A percentile compares a stretch with the other conserved stretches of the same genome.
Evolutionary conservation across 495 filamentous ascomycete genomes (phyloP).

Genomic region (Hypomontagnella submonticulosa): DNA sequence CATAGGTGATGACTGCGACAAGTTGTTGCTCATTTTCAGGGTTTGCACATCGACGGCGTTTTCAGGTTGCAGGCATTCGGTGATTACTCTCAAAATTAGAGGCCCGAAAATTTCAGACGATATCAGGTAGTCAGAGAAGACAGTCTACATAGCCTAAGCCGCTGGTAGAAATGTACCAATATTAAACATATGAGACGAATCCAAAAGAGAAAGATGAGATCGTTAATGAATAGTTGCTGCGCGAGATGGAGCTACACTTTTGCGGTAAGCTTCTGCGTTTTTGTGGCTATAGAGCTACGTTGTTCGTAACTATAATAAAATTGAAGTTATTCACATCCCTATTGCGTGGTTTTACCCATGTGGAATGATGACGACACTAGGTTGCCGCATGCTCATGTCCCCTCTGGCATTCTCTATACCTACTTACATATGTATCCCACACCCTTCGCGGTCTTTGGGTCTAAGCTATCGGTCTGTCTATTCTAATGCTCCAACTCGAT

Average conservation of each 20-base stretch:
- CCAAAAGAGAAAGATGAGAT: not conserved
- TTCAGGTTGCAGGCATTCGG: conserved; percentile 9
- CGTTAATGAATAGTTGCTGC: no score
- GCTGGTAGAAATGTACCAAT: conserved; percentile 13
- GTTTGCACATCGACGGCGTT: conserved; percentile 29
- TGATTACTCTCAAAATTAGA: conserved; percentile 7
- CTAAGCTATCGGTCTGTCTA: no score
- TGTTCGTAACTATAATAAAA: no score
- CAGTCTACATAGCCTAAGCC: conserved; percentile 19
- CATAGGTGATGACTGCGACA: not conserved
- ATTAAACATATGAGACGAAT: not conserved
- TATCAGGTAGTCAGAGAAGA: not conserved
- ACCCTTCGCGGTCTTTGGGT: not conserved
- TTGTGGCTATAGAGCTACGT: no score
- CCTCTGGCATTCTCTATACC: no score
- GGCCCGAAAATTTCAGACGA: conserved; percentile 10
- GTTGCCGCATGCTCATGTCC: no score
- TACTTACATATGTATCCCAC: no score
- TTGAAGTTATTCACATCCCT: no score
- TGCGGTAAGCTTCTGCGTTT: no score
- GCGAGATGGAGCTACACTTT: no score
- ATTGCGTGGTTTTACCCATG: no score
- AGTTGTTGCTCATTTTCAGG: conserved; percentile 12
- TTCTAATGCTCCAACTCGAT: conserved; percentile 36
- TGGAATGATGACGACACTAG: no score